A percentile compares a stretch with the other conserved stretches of the same genome.
Conservation (phyloP, 2,329 filamentous ascomycete genomes). For the Colletotrichum cuscutae region DNA sequence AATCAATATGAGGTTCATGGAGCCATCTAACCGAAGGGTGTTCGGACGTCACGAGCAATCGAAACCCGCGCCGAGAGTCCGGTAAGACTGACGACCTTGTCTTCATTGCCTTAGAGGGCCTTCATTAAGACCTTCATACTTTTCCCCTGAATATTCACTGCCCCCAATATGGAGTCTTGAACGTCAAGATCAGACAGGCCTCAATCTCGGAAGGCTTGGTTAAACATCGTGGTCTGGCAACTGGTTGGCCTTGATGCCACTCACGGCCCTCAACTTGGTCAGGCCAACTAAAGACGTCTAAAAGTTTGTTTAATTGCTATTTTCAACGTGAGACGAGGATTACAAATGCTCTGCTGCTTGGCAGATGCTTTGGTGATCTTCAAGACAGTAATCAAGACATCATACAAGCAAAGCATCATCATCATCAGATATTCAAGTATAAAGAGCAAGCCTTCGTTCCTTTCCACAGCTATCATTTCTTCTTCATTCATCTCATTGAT, state of each 20-base stretch:
- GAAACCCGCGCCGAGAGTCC: background rate
- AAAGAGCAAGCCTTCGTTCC: background rate
- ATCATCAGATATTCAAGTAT: background rate
- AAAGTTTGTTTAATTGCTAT: background rate
- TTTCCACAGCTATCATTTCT: background rate
- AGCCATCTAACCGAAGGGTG: background rate
- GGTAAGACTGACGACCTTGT: background rate
- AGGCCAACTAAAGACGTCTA: background rate
- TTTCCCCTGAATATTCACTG: conserved; percentile 2
- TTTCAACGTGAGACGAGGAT: conserved; percentile 9
- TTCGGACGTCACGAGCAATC: background rate
- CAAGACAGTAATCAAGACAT: background rate
- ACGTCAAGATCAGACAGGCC: background rate
- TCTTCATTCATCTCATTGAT: conserved; percentile 1
- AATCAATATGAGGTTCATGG: background rate
- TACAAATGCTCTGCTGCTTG: background rate
- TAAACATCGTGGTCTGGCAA: background rate
- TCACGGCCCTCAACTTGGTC: background rate
- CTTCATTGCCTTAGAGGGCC: background rate
- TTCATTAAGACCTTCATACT: background rate
- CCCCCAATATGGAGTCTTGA: background rate
- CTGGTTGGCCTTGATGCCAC: background rate
- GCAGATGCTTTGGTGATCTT: background rate
- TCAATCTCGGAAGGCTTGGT: background rate
- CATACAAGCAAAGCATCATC: background rate